Percentiles rank a stretch among this genome's conserved stretches.
These are phyloP conservation scores for Chionographis japonica DNA, from an alignment of 106 monocot species.

Conservation along the genomic window DNA sequence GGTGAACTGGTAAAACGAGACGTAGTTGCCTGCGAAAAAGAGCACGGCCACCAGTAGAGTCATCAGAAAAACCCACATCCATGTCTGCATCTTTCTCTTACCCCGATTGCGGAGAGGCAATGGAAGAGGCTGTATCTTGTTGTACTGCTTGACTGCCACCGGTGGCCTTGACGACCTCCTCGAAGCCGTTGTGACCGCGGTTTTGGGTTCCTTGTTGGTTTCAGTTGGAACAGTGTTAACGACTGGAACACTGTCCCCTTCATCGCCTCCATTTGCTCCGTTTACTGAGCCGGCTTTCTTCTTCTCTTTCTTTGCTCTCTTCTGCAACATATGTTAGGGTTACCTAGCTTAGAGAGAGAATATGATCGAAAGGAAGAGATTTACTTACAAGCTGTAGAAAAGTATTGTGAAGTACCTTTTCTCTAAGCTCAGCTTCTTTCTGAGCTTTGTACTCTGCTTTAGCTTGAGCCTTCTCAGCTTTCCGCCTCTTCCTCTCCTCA, in stretches of 20 bases:
- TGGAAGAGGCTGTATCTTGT: conserved; percentile 44
- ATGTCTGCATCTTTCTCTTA: conserved; percentile 60
- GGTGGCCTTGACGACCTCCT: conserved; percentile 20
- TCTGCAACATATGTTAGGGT: conserved; percentile 34
- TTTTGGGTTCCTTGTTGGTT: conserved; percentile 16
- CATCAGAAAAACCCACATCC: conserved; percentile 42
- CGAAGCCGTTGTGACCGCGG: background rate
- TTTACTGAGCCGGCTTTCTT: conserved; percentile 22
- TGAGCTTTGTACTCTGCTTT: conserved; percentile 61
- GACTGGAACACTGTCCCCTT: conserved; percentile 9
- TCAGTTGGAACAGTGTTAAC: conserved; percentile 9
- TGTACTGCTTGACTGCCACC: conserved; percentile 25
- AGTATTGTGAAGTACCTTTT: conserved; percentile 41
- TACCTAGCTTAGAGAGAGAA: too few species aligned
- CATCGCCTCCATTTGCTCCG: background rate
- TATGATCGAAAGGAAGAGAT: too few species aligned
- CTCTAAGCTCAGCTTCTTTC: conserved; percentile 70
- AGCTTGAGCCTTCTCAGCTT: conserved; percentile 66
- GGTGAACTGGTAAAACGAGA: conserved; percentile 20
- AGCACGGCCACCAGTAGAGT: conserved; percentile 23
- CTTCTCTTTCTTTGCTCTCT: conserved; percentile 66
- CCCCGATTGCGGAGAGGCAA: conserved; percentile 58
- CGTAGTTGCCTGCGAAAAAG: conserved; percentile 58
- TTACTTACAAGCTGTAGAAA: too few species aligned
- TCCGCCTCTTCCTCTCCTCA: conserved; percentile 72